These are phyloP conservation scores for Lepidium africanum DNA, from an alignment of 345 rosid genomes.

Conservation along the genomic window DNA sequence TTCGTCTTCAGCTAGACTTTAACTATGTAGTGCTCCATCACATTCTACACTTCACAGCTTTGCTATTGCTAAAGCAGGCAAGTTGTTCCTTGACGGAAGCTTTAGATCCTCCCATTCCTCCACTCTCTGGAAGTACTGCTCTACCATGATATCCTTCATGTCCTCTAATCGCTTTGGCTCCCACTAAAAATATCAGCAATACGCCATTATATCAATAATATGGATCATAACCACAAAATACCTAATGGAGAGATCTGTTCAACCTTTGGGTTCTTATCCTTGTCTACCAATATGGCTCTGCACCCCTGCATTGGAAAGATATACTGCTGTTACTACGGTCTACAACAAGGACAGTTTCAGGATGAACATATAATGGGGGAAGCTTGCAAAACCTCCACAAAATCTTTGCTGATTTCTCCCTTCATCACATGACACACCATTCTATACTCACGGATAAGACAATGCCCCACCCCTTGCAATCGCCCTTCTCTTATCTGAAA, in stretches of 20 bases:
- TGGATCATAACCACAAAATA: background rate
- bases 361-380: background rate
- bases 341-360: background rate
- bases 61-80: constrained; percentile 48
- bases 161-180: constrained; percentile 65
- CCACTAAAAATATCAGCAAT: constrained; percentile 39
- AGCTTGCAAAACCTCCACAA: constrained; percentile 54
- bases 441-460: constrained; percentile 75
- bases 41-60: constrained; percentile 46
- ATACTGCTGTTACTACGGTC: background rate
- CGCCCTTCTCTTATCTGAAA: constrained; percentile 88
- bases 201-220: background rate
- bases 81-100: constrained; percentile 47
- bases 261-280: constrained; percentile 85
- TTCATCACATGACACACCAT: constrained; percentile 76
- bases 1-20: background rate
- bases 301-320: constrained; percentile 57
- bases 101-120: constrained; percentile 56
- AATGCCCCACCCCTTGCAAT: constrained; percentile 74
- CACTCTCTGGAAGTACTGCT: constrained; percentile 51
- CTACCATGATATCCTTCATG: constrained; percentile 47
- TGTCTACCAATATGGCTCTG: constrained; percentile 81
- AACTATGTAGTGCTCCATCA: constrained; percentile 9
- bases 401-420: constrained; percentile 83
- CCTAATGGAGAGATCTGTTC: background rate